Evolutionary conservation across 83 land plant genomes (phyloP).

Genomic region (Picea abies): DNA sequence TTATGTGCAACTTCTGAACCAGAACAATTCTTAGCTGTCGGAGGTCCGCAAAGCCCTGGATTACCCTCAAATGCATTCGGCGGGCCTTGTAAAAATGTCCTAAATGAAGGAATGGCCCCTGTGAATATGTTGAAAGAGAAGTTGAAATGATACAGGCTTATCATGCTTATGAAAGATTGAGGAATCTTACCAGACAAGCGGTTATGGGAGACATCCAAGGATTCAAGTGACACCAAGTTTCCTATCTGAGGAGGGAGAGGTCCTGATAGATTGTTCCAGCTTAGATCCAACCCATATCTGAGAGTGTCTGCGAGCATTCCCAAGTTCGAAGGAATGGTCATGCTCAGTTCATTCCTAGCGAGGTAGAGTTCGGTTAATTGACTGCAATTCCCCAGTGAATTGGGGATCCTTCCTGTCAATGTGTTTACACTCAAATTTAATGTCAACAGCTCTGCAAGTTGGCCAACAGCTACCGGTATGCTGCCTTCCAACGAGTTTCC

Average conservation of each 20-base stretch:
- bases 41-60: conserved; percentile 59
- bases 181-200: conserved; percentile 45
- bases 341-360: conserved; percentile 16
- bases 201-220: conserved; percentile 33
- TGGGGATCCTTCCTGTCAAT: conserved; percentile 19
- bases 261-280: conserved; percentile 53
- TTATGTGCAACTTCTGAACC: neutral
- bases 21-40: conserved; percentile 7
- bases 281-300: conserved; percentile 37
- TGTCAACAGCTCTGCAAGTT: too few relatives aligned
- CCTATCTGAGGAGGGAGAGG: conserved; percentile 45
- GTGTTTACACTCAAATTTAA: too few relatives aligned
- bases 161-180: conserved; percentile 1
- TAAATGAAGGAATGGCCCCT: conserved; percentile 48
- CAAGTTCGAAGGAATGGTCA: conserved; percentile 20
- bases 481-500: too few relatives aligned
- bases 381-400: neutral
- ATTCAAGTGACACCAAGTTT: conserved; percentile 13
- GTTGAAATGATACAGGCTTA: conserved; percentile 33
- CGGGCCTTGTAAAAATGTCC: conserved; percentile 26
- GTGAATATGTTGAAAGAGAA: conserved; percentile 50
- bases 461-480: too few relatives aligned
- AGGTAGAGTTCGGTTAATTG: conserved; percentile 13
- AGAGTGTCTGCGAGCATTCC: conserved; percentile 8
- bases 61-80: conserved; percentile 49